Evolutionary conservation across 257 asterid species (phyloP).

Genomic region (Solanum lycopersicoides): DNA sequence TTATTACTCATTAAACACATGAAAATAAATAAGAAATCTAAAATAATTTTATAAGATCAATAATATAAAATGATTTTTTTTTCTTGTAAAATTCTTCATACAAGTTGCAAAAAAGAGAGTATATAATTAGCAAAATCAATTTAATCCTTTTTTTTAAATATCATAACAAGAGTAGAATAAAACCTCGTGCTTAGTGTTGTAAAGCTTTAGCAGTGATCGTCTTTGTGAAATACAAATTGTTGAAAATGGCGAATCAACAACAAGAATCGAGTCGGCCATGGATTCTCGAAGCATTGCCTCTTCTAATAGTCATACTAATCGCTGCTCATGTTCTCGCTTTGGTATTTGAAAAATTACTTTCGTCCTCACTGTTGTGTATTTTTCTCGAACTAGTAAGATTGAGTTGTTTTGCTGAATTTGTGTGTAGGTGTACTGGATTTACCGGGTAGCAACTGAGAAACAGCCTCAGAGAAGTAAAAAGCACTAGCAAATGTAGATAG

Average conservation of each 20-base stretch:
- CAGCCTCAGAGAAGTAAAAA: constrained; percentile 56
- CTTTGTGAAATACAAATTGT: neutral
- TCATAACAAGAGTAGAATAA: neutral
- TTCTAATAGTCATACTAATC: constrained; percentile 38
- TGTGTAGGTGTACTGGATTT: constrained; percentile 73
- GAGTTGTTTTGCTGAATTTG: neutral
- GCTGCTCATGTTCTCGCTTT: constrained; percentile 44
- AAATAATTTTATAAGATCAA: neutral
- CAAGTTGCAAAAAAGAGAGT: neutral
- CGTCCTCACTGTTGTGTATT: neutral
- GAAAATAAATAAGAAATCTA: neutral
- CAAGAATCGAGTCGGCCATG: constrained; percentile 36
- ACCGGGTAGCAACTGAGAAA: constrained; percentile 70
- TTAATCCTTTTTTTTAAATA: neutral
- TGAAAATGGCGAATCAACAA: constrained; percentile 33
- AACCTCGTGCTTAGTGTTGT: neutral
- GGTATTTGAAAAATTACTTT: constrained; percentile 8
- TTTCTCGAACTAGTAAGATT: neutral
- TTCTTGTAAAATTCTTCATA: neutral
- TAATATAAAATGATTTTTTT: neutral
- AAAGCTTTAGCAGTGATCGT: neutral
- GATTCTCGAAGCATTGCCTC: constrained; percentile 42
- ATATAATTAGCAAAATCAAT: neutral
- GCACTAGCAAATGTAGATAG: constrained; percentile 12
- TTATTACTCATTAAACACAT: neutral